phyloP scores from a whole-genome alignment of 345 rosid genomes.

The Eucalyptus victrix region DNA sequence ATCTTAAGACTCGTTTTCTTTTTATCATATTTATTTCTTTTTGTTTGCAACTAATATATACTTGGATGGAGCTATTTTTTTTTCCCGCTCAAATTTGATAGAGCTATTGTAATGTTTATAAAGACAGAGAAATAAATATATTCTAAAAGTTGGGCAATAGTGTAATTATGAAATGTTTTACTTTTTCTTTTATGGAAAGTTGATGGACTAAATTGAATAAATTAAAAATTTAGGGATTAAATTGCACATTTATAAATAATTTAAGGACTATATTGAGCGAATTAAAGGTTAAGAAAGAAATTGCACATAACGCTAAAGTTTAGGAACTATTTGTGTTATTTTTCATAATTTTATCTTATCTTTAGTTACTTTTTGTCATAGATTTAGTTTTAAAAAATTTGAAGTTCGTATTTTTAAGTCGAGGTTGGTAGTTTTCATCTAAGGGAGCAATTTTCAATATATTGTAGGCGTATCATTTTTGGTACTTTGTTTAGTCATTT shows the following conservation, averaged over 20 bases:
- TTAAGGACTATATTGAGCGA: background rate
- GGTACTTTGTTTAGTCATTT: background rate
- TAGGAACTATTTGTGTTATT: background rate
- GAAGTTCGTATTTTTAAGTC: background rate
- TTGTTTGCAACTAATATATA: background rate
- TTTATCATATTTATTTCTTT: background rate
- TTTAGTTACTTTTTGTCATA: background rate
- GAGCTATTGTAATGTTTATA: background rate
- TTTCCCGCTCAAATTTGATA: too few relatives aligned
- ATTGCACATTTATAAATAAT: background rate
- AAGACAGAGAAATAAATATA: background rate
- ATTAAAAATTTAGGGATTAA: background rate
- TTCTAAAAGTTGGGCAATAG: background rate
- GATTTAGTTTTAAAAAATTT: background rate
- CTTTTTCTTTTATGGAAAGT: background rate
- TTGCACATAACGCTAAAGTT: background rate
- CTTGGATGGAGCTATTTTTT: too few relatives aligned
- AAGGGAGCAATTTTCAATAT: background rate
- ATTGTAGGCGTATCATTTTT: background rate
- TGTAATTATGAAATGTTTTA: background rate
- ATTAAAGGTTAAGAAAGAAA: background rate
- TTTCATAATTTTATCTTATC: background rate
- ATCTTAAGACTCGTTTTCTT: background rate
- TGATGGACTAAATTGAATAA: background rate
- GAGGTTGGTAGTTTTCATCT: background rate